Conservation (phyloP, 2,329 filamentous ascomycete species). For the Arthrobotrys sinensis region DNA sequence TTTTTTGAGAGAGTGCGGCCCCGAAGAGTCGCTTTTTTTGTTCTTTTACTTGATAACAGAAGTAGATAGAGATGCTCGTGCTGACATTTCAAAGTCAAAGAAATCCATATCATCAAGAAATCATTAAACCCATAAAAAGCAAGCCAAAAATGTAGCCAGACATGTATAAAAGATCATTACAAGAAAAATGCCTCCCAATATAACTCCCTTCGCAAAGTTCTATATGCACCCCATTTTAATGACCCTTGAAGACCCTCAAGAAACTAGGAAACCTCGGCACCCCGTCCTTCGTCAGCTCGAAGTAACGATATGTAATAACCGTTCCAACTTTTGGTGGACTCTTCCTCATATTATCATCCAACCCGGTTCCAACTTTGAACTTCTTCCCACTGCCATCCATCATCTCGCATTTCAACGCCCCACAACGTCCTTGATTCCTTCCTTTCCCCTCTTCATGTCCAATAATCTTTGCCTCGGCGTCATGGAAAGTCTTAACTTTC, state of each 20-base stretch:
- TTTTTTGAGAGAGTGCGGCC: constrained; percentile 10
- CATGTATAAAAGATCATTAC: constrained; percentile 1
- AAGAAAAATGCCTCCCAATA: background rate
- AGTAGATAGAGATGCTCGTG: constrained; percentile 4
- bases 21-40: constrained; percentile 7
- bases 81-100: background rate
- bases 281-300: constrained; percentile 63
- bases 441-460: constrained; percentile 63
- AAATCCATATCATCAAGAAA: constrained; percentile 16
- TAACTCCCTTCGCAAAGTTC: background rate
- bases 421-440: constrained; percentile 63
- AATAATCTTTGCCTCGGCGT: constrained; percentile 64
- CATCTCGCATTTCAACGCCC: constrained; percentile 64
- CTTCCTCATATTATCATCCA: constrained; percentile 64
- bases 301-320: constrained; percentile 63
- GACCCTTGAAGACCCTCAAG: constrained; percentile 63
- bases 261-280: constrained; percentile 64
- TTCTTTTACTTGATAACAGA: constrained; percentile 8
- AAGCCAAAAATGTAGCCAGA: background rate
- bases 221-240: constrained; percentile 54
- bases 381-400: constrained; percentile 63
- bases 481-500: constrained; percentile 64
- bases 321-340: constrained; percentile 64
- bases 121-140: constrained; percentile 6
- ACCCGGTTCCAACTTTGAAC: constrained; percentile 64